These are phyloP conservation scores for Sporothrix humicola DNA, from an alignment of 2,329 filamentous ascomycete genomes.

Conservation along the genomic window DNA sequence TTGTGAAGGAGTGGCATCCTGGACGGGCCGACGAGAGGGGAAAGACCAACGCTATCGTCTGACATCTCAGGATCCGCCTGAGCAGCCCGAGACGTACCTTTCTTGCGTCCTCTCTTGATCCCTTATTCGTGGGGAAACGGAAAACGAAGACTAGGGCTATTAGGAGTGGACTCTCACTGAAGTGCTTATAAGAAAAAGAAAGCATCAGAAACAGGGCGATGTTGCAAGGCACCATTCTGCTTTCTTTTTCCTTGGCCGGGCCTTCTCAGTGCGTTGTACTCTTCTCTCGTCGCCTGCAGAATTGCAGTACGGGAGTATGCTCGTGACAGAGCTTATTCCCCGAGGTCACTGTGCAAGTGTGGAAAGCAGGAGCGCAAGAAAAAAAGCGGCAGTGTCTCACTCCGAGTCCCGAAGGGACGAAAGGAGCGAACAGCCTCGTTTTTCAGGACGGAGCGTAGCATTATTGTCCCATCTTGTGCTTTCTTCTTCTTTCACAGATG, in stretches of 20 bases:
- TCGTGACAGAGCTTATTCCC: not conserved
- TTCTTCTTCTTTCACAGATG: not conserved
- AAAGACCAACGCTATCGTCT: not conserved
- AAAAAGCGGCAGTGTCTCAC: not conserved
- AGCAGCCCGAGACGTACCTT: not conserved
- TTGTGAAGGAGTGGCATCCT: not conserved
- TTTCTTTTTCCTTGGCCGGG: not conserved
- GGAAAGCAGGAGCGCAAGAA: not conserved
- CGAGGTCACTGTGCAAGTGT: not conserved
- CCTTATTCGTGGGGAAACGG: constrained; percentile 12
- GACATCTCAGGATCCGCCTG: not conserved
- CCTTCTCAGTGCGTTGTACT: not conserved
- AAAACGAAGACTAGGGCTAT: not conserved
- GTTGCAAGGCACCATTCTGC: not conserved
- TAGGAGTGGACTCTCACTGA: not conserved
- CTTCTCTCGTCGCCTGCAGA: not conserved
- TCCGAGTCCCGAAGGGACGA: constrained; percentile 4
- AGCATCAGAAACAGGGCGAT: not conserved
- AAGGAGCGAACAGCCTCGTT: constrained; percentile 15
- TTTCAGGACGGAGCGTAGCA: not conserved
- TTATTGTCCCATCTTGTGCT: not conserved
- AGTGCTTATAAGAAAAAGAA: not conserved
- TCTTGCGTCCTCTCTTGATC: not conserved
- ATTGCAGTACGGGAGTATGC: not conserved
- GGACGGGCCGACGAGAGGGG: not conserved